Percentiles rank a stretch among this genome's conserved stretches.
phyloP scores from a whole-genome alignment of 129 eudicot species.

The Scalesia atractyloides region DNA sequence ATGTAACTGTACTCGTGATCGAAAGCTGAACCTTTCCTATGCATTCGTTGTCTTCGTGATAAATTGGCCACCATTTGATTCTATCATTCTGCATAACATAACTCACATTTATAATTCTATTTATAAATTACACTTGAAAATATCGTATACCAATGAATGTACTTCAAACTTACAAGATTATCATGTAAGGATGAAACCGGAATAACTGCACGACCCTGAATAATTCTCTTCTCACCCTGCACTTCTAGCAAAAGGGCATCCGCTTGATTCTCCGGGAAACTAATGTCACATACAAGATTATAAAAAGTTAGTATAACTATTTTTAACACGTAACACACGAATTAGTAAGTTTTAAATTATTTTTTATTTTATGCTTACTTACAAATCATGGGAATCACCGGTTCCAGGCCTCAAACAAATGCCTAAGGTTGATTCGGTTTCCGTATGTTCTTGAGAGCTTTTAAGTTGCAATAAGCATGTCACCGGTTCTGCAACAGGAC shows the following conservation, averaged over 20 bases:
- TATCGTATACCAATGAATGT: not conserved
- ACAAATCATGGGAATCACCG: constrained; percentile 87
- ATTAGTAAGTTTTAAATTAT: not conserved
- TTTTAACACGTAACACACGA: not conserved
- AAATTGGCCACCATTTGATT: constrained; percentile 84
- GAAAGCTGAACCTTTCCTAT: constrained; percentile 82
- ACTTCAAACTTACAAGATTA: constrained; percentile 61
- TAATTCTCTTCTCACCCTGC: constrained; percentile 58
- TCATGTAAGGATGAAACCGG: constrained; percentile 69
- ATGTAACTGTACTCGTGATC: constrained; percentile 58
- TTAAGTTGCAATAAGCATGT: constrained; percentile 62
- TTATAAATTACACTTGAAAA: not conserved
- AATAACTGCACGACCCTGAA: constrained; percentile 77
- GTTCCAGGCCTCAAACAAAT: constrained; percentile 77
- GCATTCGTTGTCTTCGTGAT: constrained; percentile 74
- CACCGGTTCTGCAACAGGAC: constrained; percentile 53
- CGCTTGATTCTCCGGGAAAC: constrained; percentile 88
- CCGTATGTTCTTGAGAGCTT: constrained; percentile 65
- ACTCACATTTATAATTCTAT: not conserved
- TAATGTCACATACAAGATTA: constrained; percentile 34
- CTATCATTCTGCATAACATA: constrained; percentile 63
- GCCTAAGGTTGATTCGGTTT: constrained; percentile 50
- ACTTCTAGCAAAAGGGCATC: constrained; percentile 86
- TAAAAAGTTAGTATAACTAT: not conserved
- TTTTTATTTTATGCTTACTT: constrained; percentile 31